Evolutionary conservation across 139 green algal genomes (phyloP).

Genomic region (Chlamydomonas urium): DNA sequence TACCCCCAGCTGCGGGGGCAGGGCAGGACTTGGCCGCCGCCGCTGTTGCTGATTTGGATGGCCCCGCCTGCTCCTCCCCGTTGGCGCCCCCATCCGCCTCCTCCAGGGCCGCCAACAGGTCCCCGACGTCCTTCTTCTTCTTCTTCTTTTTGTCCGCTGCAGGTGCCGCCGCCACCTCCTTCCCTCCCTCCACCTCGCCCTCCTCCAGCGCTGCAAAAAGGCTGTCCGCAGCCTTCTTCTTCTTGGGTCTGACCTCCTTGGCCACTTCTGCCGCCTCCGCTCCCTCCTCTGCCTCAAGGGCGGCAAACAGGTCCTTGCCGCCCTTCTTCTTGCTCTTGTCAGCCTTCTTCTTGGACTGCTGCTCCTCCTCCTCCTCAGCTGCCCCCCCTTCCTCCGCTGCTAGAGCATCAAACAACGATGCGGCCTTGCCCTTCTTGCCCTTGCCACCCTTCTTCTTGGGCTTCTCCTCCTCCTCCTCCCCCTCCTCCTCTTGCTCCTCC

Average conservation of each 20-base stretch:
- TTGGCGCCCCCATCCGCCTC: constrained; percentile 12
- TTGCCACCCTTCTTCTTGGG: constrained; percentile 51
- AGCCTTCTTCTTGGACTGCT: constrained; percentile 37
- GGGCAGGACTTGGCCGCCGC: not conserved
- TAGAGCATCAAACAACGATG: constrained; percentile 16
- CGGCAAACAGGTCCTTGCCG: constrained; percentile 49
- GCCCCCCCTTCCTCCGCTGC: constrained; percentile 26
- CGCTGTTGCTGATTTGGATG: constrained; percentile 5
- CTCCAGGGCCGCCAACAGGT: constrained; percentile 37
- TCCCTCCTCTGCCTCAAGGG: constrained; percentile 50
- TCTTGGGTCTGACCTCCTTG: constrained; percentile 16
- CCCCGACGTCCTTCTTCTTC: constrained; percentile 41
- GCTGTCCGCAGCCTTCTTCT: constrained; percentile 35
- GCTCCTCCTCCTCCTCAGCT: constrained; percentile 38
- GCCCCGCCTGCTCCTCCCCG: no score
- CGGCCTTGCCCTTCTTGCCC: constrained; percentile 30
- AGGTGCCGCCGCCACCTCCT: constrained; percentile 14
- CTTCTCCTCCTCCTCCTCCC: constrained; percentile 35
- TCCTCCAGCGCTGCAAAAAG: constrained; percentile 30
- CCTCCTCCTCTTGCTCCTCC: constrained; percentile 28
- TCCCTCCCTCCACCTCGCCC: not conserved
- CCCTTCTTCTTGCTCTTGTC: constrained; percentile 51
- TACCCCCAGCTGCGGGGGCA: constrained; percentile 5
- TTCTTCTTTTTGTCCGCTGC: constrained; percentile 8
- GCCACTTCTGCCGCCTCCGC: constrained; percentile 10